Percentiles rank a stretch among this genome's conserved stretches.
Evolutionary conservation across 2,329 filamentous ascomycete species (phyloP).

Genomic region (Akanthomyces uredinophilus): DNA sequence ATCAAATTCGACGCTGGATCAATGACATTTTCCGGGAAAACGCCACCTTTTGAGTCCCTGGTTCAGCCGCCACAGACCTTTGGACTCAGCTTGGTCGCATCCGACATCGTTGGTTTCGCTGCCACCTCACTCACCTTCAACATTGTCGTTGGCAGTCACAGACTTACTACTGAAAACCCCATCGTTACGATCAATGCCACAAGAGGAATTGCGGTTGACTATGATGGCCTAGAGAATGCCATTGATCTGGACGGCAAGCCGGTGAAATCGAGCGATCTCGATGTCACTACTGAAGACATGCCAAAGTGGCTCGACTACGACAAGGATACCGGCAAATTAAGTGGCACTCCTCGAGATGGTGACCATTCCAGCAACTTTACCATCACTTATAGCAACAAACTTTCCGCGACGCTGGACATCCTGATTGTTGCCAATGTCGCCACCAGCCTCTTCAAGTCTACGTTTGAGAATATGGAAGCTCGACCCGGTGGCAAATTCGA

Average conservation of each 20-base stretch:
- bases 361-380: constrained; percentile 58
- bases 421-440: constrained; percentile 39
- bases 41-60: constrained; percentile 59
- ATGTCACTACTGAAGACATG: constrained; percentile 44
- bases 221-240: constrained; percentile 43
- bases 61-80: constrained; percentile 67
- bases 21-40: constrained; percentile 65
- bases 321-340: constrained; percentile 53
- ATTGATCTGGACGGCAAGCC: constrained; percentile 55
- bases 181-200: constrained; percentile 54
- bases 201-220: constrained; percentile 45
- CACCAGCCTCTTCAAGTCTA: constrained; percentile 36
- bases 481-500: constrained; percentile 37
- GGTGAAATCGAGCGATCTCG: constrained; percentile 46
- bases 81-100: constrained; percentile 67
- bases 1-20: constrained; percentile 62
- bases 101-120: constrained; percentile 73
- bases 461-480: constrained; percentile 35
- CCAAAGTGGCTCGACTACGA: constrained; percentile 70
- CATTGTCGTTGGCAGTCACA: constrained; percentile 66
- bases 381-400: constrained; percentile 54
- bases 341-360: constrained; percentile 57
- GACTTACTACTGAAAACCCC: constrained; percentile 58
- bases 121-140: constrained; percentile 62
- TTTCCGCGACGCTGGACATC: constrained; percentile 54